Base-by-base conservation (phyloP, 495 filamentous ascomycete genomes). In the Trichoderma gamsii region DNA sequence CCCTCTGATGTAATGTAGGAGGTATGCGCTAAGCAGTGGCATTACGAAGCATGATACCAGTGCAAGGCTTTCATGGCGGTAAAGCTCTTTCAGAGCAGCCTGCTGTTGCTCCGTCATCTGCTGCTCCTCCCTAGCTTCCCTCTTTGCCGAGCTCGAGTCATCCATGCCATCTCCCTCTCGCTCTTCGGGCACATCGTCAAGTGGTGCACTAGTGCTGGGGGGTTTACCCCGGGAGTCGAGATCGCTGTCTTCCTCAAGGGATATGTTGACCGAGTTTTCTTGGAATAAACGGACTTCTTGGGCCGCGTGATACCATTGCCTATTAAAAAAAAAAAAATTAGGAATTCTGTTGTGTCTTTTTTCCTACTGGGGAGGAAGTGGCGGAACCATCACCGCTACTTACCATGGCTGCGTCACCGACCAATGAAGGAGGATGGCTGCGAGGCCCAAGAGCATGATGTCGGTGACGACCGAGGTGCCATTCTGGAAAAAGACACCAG, bases 361-460 rank as follows among this genome's bases (percentile, higher is more conserved):
- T 16, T n/a, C n/a, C n/a, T 18, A 11, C 1, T 8, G 12, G 4
- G 44, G 16, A 41, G 61, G 21, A 11, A 3, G n/a, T 15, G 25
- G 63, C 35, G 5, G n/a, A 5, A n/a, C 4, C n/a, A n/a, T 11
- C 8, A n/a, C 18, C 18, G 32, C 18, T 8, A 72, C 77, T 73
- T 79, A 92, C 94, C 95, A 99, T 72, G 95, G 96, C 67, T 93
- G 78, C 67, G 91, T 88, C 8, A 97, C 88, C 23, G 91, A 92
- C 94, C 93, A 97, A 75, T 98, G 94, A 66, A 99, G 81, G 71
- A 98, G 97, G 6, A 97, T 83, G 0, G 89, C 90, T 0, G 89
- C 89, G 64, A 99, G 73, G 6, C 83, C 84, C 35, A 99, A 78
- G 61, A 98, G 81, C 29, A 92, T 89, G 11, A 95, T 76, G 73